phyloP scores from a whole-genome alignment of 163 green algal species.

The Chloromonas sp. region DNA sequence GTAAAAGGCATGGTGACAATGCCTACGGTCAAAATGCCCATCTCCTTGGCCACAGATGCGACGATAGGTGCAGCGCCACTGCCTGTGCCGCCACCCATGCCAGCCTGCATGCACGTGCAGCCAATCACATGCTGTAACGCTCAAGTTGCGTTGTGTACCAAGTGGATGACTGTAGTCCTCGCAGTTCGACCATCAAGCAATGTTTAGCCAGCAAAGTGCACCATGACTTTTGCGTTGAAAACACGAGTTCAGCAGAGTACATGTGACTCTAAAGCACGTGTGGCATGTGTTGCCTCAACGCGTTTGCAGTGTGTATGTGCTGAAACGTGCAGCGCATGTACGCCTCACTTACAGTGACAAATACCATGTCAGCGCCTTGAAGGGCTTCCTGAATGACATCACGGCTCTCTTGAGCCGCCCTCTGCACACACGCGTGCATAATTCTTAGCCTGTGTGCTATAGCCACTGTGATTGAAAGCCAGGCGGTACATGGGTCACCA shows the following conservation, averaged over 20 bases:
- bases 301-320: too few relatives aligned
- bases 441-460: too few relatives aligned
- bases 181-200: neutral
- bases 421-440: constrained; percentile 28
- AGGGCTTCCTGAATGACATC: constrained; percentile 60
- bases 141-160: too few relatives aligned
- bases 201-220: neutral
- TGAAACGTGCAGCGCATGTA: neutral
- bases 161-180: too few relatives aligned
- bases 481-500: too few relatives aligned
- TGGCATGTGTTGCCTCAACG: too few relatives aligned
- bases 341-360: constrained; percentile 71
- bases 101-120: constrained; percentile 44
- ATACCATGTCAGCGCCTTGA: constrained; percentile 83
- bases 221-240: too few relatives aligned
- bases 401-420: constrained; percentile 75
- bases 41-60: constrained; percentile 65
- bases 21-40: constrained; percentile 88
- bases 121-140: neutral
- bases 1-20: constrained; percentile 94
- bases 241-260: too few relatives aligned
- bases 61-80: constrained; percentile 82
- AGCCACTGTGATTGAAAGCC: too few relatives aligned
- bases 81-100: constrained; percentile 90
- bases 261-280: too few relatives aligned